A percentile compares a stretch with the other conserved stretches of the same genome.
Evolutionary conservation across 2,329 filamentous ascomycete genomes (phyloP).

Genomic region (Ceratocystiopsis brevicomis): DNA sequence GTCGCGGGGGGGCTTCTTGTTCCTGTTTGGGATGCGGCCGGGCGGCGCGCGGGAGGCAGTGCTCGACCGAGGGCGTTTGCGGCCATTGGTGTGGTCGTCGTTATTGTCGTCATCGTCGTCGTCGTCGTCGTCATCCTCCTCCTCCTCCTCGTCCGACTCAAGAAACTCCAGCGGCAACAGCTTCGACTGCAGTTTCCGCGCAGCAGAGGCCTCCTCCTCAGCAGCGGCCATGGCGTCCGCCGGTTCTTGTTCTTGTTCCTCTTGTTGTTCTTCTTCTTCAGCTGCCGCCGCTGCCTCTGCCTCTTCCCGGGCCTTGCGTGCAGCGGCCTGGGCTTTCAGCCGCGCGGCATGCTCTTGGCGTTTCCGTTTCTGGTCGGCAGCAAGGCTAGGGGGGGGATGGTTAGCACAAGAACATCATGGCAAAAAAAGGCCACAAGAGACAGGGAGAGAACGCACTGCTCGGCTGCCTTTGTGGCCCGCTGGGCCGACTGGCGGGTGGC

Average conservation of each 20-base stretch:
- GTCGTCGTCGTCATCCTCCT: constrained; percentile 13
- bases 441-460: constrained; percentile 24
- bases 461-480: constrained; percentile 28
- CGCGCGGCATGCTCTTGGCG: constrained; percentile 34
- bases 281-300: constrained; percentile 11
- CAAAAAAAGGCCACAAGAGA: background rate
- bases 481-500: constrained; percentile 27
- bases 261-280: constrained; percentile 7
- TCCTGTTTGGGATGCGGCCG: no score
- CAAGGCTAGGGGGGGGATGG: constrained; percentile 21
- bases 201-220: constrained; percentile 9
- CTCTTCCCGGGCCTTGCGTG: constrained; percentile 21
- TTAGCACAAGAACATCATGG: background rate
- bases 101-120: background rate
- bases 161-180: constrained; percentile 35
- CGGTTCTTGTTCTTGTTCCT: constrained; percentile 8
- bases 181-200: constrained; percentile 21
- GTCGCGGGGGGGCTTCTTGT: constrained; percentile 21
- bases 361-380: constrained; percentile 32
- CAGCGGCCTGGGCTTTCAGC: constrained; percentile 35
- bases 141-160: constrained; percentile 30
- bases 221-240: constrained; percentile 4
- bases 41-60: constrained; percentile 14
- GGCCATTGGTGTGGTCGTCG: background rate
- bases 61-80: constrained; percentile 11